These are phyloP conservation scores for Colletotrichum sansevieriae DNA, from an alignment of 2,329 filamentous ascomycete species.

Conservation along the genomic window DNA sequence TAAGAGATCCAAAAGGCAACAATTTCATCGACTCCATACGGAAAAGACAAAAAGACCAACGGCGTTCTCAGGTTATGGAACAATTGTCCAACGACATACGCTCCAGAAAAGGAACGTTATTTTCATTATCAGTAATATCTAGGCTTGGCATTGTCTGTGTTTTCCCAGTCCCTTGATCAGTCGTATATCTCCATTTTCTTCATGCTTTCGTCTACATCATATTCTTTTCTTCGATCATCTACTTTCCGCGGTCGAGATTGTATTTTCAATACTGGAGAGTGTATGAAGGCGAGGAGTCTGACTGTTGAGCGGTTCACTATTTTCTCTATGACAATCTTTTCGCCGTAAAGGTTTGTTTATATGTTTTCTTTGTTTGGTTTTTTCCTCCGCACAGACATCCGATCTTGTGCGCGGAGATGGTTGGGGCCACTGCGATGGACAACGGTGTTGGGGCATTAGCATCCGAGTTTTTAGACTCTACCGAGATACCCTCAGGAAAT, in stretches of 20 bases:
- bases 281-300: conserved; percentile 28
- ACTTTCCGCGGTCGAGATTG: conserved; percentile 3
- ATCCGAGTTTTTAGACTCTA: conserved; percentile 42
- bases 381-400: not conserved
- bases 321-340: not conserved
- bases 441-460: too few relatives aligned
- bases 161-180: not conserved
- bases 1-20: conserved; percentile 21
- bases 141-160: conserved; percentile 23
- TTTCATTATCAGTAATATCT: conserved; percentile 23
- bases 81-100: not conserved
- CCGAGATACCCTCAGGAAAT: conserved; percentile 24
- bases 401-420: not conserved
- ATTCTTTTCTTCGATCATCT: conserved; percentile 14
- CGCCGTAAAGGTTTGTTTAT: conserved; percentile 11
- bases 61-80: conserved; percentile 7
- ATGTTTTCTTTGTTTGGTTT: not conserved
- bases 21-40: not conserved
- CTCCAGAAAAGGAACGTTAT: conserved; percentile 13
- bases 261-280: conserved; percentile 30
- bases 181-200: not conserved
- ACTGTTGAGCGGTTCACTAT: conserved; percentile 32
- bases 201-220: not conserved
- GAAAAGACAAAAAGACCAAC: conserved; percentile 12
- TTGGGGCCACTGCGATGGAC: not conserved